These are phyloP conservation scores for Xylaria nigripes DNA, from an alignment of 495 filamentous ascomycete species.

Conservation along the genomic window DNA sequence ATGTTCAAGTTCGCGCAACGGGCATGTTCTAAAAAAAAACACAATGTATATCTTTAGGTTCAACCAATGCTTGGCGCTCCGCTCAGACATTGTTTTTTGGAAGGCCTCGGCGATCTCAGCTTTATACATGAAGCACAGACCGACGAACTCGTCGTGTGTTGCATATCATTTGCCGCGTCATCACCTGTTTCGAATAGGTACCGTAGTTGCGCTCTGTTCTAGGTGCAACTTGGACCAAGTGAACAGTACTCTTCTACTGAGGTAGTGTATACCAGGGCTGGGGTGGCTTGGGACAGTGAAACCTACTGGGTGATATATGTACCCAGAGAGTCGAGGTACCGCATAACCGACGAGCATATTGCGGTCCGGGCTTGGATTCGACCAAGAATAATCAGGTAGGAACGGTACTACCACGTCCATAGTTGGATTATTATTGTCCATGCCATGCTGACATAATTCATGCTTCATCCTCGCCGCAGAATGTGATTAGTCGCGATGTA, in stretches of 20 bases:
- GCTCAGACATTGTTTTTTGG: neutral
- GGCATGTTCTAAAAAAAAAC: too few species aligned
- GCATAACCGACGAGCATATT: neutral
- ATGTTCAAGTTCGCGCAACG: too few species aligned
- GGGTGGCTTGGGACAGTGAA: neutral
- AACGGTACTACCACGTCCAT: too few species aligned
- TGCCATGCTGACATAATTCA: too few species aligned
- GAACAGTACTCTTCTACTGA: neutral
- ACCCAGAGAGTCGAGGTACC: neutral
- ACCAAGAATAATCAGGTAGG: neutral
- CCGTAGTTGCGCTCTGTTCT: neutral
- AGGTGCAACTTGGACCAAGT: neutral
- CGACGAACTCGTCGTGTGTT: neutral
- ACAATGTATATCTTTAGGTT: neutral
- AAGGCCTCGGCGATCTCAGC: slow-evolving; percentile 4
- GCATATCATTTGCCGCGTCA: neutral
- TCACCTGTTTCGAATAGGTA: slow-evolving; percentile 1
- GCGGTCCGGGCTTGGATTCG: neutral
- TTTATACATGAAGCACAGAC: slow-evolving; percentile 4
- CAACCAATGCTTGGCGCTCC: neutral
- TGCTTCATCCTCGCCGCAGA: neutral
- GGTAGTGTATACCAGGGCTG: neutral
- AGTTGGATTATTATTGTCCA: neutral
- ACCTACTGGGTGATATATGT: neutral
- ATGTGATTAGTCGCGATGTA: too few species aligned